Base-by-base conservation (phyloP, 345 rosid genomes). In the Populus alba region DNA sequence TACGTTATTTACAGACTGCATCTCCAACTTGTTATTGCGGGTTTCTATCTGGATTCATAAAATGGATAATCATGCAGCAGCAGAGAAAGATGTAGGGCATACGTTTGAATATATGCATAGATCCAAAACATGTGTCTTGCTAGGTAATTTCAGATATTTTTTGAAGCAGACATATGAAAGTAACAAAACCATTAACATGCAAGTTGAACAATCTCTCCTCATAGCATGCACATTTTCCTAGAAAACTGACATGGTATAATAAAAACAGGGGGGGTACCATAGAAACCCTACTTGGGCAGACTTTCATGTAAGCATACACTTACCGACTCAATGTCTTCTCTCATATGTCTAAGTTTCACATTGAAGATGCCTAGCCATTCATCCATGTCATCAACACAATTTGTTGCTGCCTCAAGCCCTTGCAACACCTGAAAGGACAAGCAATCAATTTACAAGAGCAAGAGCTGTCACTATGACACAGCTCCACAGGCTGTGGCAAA, bases 271-370 rank as follows among this genome's bases (percentile, higher is more conserved):
- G 73, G 29, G 51, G 38, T 31, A 76, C 68, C 71, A 78, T 72
- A 82, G 37, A 41, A 43, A 71, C 31, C 35, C 29, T n/a, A 69
- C 68, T 78, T 51, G 68, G 75, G 66, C 45, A 72, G 20, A 78
- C 38, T 43, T 41, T 73, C 29, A 29, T 61, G 65, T 18, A 41
- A 72, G 70, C 38, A 76, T 38, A 67, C 47, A 57, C 88, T 78
- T 87, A 96, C 99, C 85, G 99, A 96, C 73, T 91, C 97, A 83
- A 96, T 94, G 74, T 94, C 99, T 86, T 96, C 97, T 86, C 99
- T 89, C 99, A 96, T 96, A 80, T 96, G 99, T 87, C 99, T 93
- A 75, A 96, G 95, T 87, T 96, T 96, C 59, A 96, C 81, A 82
- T 96, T 96, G 87, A 96, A 96, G 84, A 94, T 92, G 80, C 99